Conservation (phyloP, 1,284 basidiomycete genomes). For the Papiliotrema nemorosa region DNA sequence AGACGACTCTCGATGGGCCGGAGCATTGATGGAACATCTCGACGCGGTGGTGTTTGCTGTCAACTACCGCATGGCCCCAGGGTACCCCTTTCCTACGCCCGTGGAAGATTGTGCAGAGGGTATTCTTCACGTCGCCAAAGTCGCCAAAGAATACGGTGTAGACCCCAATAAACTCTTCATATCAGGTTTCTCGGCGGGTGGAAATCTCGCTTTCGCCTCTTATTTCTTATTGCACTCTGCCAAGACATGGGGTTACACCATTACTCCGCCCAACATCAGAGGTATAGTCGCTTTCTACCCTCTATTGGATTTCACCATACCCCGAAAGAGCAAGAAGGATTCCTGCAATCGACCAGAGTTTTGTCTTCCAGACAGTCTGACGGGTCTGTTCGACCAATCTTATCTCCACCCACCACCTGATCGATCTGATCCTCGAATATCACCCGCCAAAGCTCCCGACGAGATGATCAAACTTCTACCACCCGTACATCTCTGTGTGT, state of each 20-base stretch:
- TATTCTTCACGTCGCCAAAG: conserved; percentile 18
- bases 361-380: conserved; percentile 20
- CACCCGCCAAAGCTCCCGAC: conserved; percentile 19
- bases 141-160: conserved; percentile 16
- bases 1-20: conserved; percentile 25
- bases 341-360: conserved; percentile 10
- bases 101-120: conserved; percentile 48
- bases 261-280: conserved; percentile 7
- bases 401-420: conserved; percentile 23
- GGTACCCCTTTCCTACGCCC: conserved; percentile 49
- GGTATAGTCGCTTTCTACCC: conserved; percentile 31
- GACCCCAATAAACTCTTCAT: conserved; percentile 20
- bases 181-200: conserved; percentile 30
- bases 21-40: conserved; percentile 10
- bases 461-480: conserved; percentile 20
- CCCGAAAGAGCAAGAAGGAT: conserved; percentile 18
- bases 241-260: conserved; percentile 6
- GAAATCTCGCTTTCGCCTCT: conserved; percentile 24
- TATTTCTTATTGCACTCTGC: conserved; percentile 8
- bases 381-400: conserved; percentile 28
- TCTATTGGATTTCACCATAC: conserved; percentile 21
- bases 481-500: conserved; percentile 18
- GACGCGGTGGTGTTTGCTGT: conserved; percentile 37
- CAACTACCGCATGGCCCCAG: conserved; percentile 50
- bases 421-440: conserved; percentile 19